A percentile compares a stretch with the other conserved stretches of the same genome.
Evolutionary conservation across 1,284 basidiomycete genomes (phyloP).

Genomic region (Trichosporon faecale): DNA sequence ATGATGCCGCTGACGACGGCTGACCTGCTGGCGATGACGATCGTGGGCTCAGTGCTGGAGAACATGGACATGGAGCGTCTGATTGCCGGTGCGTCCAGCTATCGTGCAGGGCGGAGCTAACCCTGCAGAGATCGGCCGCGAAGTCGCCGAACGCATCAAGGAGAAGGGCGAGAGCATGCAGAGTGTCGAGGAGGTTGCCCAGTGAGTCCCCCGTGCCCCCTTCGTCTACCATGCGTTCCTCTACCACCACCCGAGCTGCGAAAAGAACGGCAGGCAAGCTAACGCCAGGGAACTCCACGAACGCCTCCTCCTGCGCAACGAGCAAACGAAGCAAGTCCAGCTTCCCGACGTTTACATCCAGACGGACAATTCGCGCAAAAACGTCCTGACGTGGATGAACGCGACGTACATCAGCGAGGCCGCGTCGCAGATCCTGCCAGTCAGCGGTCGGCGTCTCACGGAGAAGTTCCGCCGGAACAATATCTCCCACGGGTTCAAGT

Average conservation of each 20-base stretch:
- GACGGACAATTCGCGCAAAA: conserved; percentile 80
- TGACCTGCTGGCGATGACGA: conserved; percentile 92
- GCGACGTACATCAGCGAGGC: conserved; percentile 72
- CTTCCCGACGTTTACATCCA: conserved; percentile 96
- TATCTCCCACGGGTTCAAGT: conserved; percentile 50
- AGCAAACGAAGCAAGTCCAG: conserved; percentile 92
- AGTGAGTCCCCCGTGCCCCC: conserved; percentile 32
- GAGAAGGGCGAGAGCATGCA: conserved; percentile 65
- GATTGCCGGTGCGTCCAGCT: conserved; percentile 55
- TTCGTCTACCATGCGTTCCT: not conserved
- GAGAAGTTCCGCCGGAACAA: conserved; percentile 69
- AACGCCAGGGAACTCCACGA: conserved; percentile 66
- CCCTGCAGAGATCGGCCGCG: conserved; percentile 77
- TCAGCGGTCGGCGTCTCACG: conserved; percentile 81
- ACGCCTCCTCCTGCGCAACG: conserved; percentile 82
- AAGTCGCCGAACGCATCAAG: conserved; percentile 86
- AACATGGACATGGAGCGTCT: conserved; percentile 98
- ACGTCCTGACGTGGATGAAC: conserved; percentile 80
- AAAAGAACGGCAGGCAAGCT: not conserved
- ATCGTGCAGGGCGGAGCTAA: not conserved
- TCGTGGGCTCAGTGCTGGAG: conserved; percentile 90
- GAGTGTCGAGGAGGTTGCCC: conserved; percentile 93
- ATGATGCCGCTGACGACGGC: conserved; percentile 97
- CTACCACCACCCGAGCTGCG: not conserved
- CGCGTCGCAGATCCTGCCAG: conserved; percentile 73